Evolutionary conservation across 176 grass and related monocot genomes (phyloP), one percentile per base, ranked within the genome.

Genomic region (Aegilops longissima): DNA sequence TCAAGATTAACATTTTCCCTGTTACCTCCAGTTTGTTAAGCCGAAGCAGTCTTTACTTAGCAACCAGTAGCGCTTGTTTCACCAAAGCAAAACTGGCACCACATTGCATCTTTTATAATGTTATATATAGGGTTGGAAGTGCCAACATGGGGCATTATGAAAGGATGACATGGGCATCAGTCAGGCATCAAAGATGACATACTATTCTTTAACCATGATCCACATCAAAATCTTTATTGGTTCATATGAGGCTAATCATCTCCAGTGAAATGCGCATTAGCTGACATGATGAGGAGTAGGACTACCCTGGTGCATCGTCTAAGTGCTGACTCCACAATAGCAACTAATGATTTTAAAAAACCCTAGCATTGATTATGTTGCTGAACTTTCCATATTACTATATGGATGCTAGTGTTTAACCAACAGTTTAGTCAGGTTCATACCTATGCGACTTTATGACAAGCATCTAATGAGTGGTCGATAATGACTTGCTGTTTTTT

Each of bases 271-370:
- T 84, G 85, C 16, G 35, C 75, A 80, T 74, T 91, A 69, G 61
- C 51, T 84, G 51, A 81, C 76, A 84, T 54, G 89, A 91, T 61
- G 73, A 76, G 45, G n/a, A 84, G 36, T 62, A 70, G 70, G 77
- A 69, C 27, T 75, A 20, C 31, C 35, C 27, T 84, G 76, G 45
- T 87, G 69, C 76, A 30, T 87, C 61, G 36, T 80, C 25, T 73
- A 40, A 85, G 89, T 91, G 89, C 81, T 42, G 49, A 23, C 38
- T 91, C 89, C 85, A 91, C 85, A 85, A 88, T 61, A 49, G 69
- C 85, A 81, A 54, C 62, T 91, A 76, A 4, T 42, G 85, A 2
- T 16, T 87, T 74, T 23, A 31, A 54, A 31, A 86, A 87, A 76
- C 49, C 70, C 68, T 8, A 69, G 5, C 36, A 49, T 58, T 73